Conservation (phyloP, 129 eudicot species). For the Helianthus tuberosus region DNA sequence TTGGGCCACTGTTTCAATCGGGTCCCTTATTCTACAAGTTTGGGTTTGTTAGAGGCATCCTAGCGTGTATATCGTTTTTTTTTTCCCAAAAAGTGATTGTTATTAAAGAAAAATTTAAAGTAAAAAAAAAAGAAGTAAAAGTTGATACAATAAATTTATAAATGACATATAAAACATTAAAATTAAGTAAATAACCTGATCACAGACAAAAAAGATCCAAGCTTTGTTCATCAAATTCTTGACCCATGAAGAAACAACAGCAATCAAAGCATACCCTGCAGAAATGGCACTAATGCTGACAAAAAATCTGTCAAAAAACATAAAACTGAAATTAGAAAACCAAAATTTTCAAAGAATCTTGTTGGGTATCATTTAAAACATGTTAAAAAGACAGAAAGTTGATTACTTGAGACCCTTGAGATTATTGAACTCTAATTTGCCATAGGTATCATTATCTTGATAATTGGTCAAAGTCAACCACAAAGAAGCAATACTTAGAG, state of each 20-base stretch:
- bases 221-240: constrained; percentile 66
- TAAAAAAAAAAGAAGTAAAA: not conserved
- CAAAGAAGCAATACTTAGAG: constrained; percentile 71
- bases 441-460: constrained; percentile 63
- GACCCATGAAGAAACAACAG: constrained; percentile 71
- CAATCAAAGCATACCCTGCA: constrained; percentile 77
- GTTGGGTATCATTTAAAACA: not conserved
- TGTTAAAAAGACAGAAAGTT: not conserved
- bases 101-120: not conserved
- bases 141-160: not conserved
- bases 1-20: no score
- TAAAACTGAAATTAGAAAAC: not conserved
- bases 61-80: no score
- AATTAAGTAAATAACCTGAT: constrained; percentile 60
- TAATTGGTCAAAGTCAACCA: constrained; percentile 74
- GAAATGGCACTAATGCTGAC: constrained; percentile 68
- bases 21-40: no score
- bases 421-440: constrained; percentile 58
- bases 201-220: constrained; percentile 92
- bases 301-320: constrained; percentile 53
- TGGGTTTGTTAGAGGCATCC: no score
- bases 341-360: not conserved
- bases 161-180: not conserved
- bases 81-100: not conserved
- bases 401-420: constrained; percentile 79